These are phyloP conservation scores for Acacia melanoxylon DNA, from an alignment of 306 rosid species.

Conservation along the genomic window DNA sequence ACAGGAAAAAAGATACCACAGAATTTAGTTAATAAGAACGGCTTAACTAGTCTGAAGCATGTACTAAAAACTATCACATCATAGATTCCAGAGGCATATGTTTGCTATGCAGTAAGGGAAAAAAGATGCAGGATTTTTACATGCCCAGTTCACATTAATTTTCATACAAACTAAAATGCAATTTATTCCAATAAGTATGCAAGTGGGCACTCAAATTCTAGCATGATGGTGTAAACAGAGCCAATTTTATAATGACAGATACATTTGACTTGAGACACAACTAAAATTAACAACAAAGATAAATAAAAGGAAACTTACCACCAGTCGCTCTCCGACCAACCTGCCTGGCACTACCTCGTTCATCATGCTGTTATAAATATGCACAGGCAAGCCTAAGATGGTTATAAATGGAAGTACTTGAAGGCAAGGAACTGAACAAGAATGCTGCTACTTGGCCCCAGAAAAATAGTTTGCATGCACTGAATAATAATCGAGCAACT, in stretches of 20 bases:
- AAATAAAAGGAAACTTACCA: conserved; percentile 50
- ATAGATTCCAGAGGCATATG: neutral
- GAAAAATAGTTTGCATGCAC: conserved; percentile 47
- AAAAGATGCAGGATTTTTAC: neutral
- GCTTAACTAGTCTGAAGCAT: neutral
- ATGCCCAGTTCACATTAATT: neutral
- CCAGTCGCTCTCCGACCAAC: conserved; percentile 48
- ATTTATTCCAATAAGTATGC: neutral
- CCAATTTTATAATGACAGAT: neutral
- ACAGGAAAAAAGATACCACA: neutral
- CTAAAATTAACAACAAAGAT: conserved; percentile 1
- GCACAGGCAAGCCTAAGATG: conserved; percentile 68
- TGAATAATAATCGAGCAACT: conserved; percentile 36
- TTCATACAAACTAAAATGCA: neutral
- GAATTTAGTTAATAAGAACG: neutral
- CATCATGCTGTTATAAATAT: conserved; percentile 69
- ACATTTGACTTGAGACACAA: neutral
- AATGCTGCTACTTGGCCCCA: conserved; percentile 58
- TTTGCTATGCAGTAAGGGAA: neutral
- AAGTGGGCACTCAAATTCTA: neutral
- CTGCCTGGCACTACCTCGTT: conserved; percentile 59
- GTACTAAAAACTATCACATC: neutral
- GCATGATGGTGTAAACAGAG: neutral
- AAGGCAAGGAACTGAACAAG: conserved; percentile 52
- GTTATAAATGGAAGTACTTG: conserved; percentile 54